phyloP scores from a whole-genome alignment of 2,329 filamentous ascomycete genomes.

The Allantophomopsis cytisporea region DNA sequence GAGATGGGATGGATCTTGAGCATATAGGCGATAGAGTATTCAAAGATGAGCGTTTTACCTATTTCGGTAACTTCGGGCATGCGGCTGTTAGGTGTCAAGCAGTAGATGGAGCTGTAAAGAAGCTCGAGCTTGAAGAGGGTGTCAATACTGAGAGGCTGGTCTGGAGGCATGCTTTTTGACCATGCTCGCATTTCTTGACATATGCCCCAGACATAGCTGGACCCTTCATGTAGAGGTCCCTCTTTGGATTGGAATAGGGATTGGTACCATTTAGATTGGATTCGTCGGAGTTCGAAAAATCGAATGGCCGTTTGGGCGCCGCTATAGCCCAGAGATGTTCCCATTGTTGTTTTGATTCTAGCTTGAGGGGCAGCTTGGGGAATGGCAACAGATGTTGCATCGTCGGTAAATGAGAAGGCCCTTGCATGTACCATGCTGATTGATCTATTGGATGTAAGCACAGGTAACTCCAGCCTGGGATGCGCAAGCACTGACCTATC shows the following conservation, averaged over 20 bases:
- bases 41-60: slow-evolving; percentile 70
- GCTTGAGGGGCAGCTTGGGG: slow-evolving; percentile 35
- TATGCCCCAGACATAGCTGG: slow-evolving; percentile 61
- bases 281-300: slow-evolving; percentile 69
- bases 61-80: slow-evolving; percentile 63
- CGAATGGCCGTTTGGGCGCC: slow-evolving; percentile 59
- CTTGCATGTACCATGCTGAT: slow-evolving; percentile 81
- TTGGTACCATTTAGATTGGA: slow-evolving; percentile 85
- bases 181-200: slow-evolving; percentile 69
- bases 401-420: slow-evolving; percentile 88
- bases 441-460: slow-evolving; percentile 34
- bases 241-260: slow-evolving; percentile 70
- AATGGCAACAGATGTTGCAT: slow-evolving; percentile 69
- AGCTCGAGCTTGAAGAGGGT: slow-evolving; percentile 79
- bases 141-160: slow-evolving; percentile 49
- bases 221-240: slow-evolving; percentile 51
- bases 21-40: slow-evolving; percentile 74
- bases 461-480: not conserved
- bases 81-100: slow-evolving; percentile 66
- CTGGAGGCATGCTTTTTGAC: slow-evolving; percentile 61
- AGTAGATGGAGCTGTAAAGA: slow-evolving; percentile 83
- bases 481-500: slow-evolving; percentile 48
- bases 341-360: slow-evolving; percentile 3
- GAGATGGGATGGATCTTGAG: slow-evolving; percentile 59
- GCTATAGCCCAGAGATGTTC: slow-evolving; percentile 24